Evolutionary conservation across 148 eudicot genomes (phyloP), one percentile per base, ranked within the genome.

Genomic region (Salicornia ramosissima): DNA sequence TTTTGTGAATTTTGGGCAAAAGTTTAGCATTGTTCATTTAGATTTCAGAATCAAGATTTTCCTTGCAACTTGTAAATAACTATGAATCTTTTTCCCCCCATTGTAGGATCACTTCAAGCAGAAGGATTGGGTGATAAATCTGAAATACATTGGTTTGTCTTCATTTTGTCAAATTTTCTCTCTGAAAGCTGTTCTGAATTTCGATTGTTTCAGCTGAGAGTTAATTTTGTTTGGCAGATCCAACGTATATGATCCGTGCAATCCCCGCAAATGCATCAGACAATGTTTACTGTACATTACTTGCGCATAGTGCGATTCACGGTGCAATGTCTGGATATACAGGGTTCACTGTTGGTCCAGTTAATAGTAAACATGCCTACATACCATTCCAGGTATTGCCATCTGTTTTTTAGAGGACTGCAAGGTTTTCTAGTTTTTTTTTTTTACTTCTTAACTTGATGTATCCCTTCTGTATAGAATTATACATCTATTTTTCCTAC

Each of bases 271-370:
- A 77, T 78, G 84, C 81, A 39, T 78, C 84, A 21, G 84, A 81
- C 28, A 81, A 81, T 58, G 84, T 81, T 12, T 78, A 78, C 67
- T 78, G 84, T 42, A 81, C 84, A 21, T 73, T 78, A 10, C 81
- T 81, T 56, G 84, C 84, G 8, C 84, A 81, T 1, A 78, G 84
- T 71, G 84, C 79, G 5, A 64, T 78, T 66, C 84, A 81, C 74
- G 84, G 84, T 47, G 84, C 84, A 22, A 81, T 81, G 84, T 76
- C 84, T 4, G 84, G 84, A n/a, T 81, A 71, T 64, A 81, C 84
- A 30, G 84, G 84, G 62, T 81, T 77, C 74, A 78, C 81, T 22
- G 79, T 74, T 47, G 84, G 81, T 11, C 79, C 79, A 30, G 84
- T 81, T 12, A 81, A 81, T 49, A 73, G 74, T 24, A 74, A 79